Base-by-base conservation (phyloP, 805 yeast species). In the Geotrichum ghanense region DNA sequence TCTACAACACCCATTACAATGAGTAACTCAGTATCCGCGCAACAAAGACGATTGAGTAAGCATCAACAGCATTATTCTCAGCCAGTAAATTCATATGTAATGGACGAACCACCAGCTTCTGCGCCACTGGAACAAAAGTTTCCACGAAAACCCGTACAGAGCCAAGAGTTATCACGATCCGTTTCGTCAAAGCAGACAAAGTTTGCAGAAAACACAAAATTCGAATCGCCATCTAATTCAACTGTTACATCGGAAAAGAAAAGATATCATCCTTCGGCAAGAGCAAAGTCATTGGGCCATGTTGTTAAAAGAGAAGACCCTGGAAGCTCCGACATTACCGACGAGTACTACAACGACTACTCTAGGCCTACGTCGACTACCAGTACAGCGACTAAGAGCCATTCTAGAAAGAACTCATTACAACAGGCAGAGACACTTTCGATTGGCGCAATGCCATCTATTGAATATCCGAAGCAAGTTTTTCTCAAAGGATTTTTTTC, bases 401-500 rank as follows among this genome's bases (percentile, higher is more conserved):
- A 57, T 62, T 68, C 45, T 54, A 20, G 22, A 14, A 71, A 73
- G 14, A 66, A 67, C 50, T 88, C 94, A 12, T 75, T 79, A 48
- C 77, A 81, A 2, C 86, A 85, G 47, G 12, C 37, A 31, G 37
- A 31, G 16, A 19, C 37, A 10, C 16, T 31, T 6, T n/a, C n/a
- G n/a, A n/a, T n/a, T n/a, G 37, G 37, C 5, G 66, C 83, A 14
- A 88, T 89, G 96, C 95, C 94, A 22, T 87, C 96, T 0, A 87
- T 90, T 61, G 96, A 89, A 59, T 86, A 79, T 60, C 95, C 96
- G 50, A 83, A 83, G 66, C 89, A 95, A 1, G 73, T 89, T 53
- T 88, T 87, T 69, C 72, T 89, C 62, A 86, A 88, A 61, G 97
- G 97, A 1, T 89, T 90, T 59, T 89, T 89, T 66, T 81, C 90